Percentiles rank a stretch among this genome's conserved stretches.
Conservation (phyloP, 2,329 filamentous ascomycete species). For the Cercospora sp. region DNA sequence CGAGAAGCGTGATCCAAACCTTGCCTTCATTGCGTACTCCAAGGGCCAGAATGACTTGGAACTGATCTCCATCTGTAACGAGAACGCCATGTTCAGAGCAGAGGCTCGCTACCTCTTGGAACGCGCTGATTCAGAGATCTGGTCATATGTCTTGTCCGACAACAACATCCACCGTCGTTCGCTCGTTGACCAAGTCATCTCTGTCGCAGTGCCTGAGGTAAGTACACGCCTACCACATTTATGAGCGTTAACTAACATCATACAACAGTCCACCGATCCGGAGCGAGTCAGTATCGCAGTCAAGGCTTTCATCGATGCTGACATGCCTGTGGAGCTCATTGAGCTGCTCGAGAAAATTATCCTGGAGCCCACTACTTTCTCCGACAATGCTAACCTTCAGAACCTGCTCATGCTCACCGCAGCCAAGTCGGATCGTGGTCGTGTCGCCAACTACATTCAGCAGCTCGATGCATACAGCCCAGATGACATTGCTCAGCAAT, state of each 20-base stretch:
- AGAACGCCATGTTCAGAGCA: slow-evolving; percentile 99
- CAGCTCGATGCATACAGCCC: slow-evolving; percentile 84
- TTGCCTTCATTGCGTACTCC: slow-evolving; percentile 90
- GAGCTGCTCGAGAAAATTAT: slow-evolving; percentile 99
- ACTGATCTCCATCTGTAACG: slow-evolving; percentile 95
- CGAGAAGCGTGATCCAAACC: slow-evolving; percentile 94
- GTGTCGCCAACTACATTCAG: slow-evolving; percentile 95
- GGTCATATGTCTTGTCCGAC: slow-evolving; percentile 89
- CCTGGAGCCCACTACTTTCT: slow-evolving; percentile 97
- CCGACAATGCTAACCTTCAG: slow-evolving; percentile 93
- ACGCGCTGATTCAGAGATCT: slow-evolving; percentile 84
- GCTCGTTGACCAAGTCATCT: slow-evolving; percentile 92
- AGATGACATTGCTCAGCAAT: slow-evolving; percentile 88
- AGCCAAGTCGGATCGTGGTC: slow-evolving; percentile 91
- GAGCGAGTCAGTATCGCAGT: slow-evolving; percentile 94
- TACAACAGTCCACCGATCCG: slow-evolving; percentile 82
- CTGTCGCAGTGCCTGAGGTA: slow-evolving; percentile 69
- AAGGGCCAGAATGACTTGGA: slow-evolving; percentile 98
- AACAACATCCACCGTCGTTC: slow-evolving; percentile 96
- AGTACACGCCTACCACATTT: not conserved
- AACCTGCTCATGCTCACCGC: slow-evolving; percentile 96
- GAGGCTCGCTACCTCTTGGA: slow-evolving; percentile 94
- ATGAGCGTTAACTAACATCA: not conserved
- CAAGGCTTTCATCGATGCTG: slow-evolving; percentile 84
- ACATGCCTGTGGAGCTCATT: slow-evolving; percentile 90